Evolutionary conservation across 148 eudicot genomes (phyloP).

Genomic region (Rheum nobile): DNA sequence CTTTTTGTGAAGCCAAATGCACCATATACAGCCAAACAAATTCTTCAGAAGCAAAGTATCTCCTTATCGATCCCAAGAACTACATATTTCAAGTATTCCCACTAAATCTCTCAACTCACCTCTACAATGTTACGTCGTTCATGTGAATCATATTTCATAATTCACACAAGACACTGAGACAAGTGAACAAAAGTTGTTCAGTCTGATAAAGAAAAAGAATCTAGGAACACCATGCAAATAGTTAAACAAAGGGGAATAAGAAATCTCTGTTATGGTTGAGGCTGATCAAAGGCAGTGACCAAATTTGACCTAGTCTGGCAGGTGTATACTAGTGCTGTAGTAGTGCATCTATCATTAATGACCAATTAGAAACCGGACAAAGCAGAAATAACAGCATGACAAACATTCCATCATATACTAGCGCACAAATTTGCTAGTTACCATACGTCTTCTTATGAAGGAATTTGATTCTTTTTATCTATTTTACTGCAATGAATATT

Average conservation of each 20-base stretch:
- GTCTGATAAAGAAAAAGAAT: background rate
- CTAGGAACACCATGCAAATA: background rate
- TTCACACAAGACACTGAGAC: too few relatives aligned
- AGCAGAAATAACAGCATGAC: background rate
- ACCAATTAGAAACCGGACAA: background rate
- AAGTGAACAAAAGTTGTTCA: background rate
- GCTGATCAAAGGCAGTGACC: background rate
- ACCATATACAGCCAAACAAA: background rate
- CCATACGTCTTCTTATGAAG: background rate
- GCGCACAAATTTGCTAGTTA: background rate
- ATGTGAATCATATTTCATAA: too few relatives aligned
- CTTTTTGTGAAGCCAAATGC: background rate
- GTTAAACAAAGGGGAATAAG: too few relatives aligned
- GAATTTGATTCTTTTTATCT: background rate
- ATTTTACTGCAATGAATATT: background rate
- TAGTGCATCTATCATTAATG: background rate
- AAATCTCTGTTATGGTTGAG: background rate
- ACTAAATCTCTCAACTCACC: background rate
- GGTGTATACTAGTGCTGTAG: background rate
- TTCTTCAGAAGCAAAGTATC: background rate
- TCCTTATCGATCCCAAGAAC: background rate
- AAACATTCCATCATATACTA: background rate
- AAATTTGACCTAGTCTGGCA: background rate
- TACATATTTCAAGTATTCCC: background rate
- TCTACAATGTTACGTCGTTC: background rate